These are phyloP conservation scores for Zygoascus flipseniorum DNA, from an alignment of 805 yeast species.

Conservation along the genomic window DNA sequence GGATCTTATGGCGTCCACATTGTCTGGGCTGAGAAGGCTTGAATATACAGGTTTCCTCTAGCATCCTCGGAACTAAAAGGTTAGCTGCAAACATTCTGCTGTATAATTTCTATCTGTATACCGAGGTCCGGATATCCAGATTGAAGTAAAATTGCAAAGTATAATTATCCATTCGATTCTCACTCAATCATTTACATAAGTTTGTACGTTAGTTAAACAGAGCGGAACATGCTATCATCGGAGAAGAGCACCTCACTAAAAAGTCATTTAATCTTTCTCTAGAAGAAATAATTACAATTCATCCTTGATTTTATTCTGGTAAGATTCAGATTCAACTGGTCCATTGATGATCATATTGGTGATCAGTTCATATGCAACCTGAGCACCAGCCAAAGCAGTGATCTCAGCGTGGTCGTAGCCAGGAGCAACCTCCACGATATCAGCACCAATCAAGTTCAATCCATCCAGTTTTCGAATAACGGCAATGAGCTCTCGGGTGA, in stretches of 20 bases:
- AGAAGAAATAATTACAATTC: constrained; percentile 14
- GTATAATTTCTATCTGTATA: no score
- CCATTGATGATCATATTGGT: constrained; percentile 69
- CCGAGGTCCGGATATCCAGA: no score
- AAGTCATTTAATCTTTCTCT: neutral
- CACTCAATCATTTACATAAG: no score
- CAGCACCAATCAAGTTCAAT: constrained; percentile 61
- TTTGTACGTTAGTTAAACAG: no score
- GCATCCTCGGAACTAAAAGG: no score
- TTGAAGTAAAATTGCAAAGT: no score
- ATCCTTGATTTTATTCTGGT: constrained; percentile 12
- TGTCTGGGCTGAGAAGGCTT: constrained; percentile 14
- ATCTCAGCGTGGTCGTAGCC: constrained; percentile 54
- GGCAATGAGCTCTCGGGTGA: constrained; percentile 53
- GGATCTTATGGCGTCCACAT: constrained; percentile 22
- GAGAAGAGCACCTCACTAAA: no score
- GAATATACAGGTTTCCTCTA: neutral
- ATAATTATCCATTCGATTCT: no score
- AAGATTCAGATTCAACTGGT: constrained; percentile 13
- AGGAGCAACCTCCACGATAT: constrained; percentile 66
- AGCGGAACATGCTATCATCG: no score
- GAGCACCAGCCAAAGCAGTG: constrained; percentile 59
- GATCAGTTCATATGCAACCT: constrained; percentile 56
- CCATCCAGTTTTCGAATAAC: constrained; percentile 53
- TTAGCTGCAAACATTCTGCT: no score